Conservation (phyloP, 352 stramenopile species). For the Globisporangium paroecandrum region DNA sequence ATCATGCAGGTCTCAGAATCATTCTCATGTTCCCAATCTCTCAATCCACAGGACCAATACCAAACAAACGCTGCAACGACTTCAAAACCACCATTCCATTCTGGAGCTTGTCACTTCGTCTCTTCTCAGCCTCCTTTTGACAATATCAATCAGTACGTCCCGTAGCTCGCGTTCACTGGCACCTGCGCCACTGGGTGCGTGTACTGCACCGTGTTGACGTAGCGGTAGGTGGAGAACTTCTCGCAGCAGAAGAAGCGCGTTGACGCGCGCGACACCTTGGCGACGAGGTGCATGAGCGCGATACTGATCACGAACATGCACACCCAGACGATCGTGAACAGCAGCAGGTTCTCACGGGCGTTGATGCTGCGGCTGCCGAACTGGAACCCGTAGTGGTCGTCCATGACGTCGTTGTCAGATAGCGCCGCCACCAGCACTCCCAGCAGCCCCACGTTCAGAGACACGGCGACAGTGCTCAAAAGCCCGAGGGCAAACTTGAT, state of each 20-base stretch:
- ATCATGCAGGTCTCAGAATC: background rate
- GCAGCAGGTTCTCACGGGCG: slow-evolving; percentile 32
- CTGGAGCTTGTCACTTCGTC: background rate
- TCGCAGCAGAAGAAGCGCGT: slow-evolving; percentile 71
- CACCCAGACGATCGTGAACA: slow-evolving; percentile 36
- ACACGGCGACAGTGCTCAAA: slow-evolving; percentile 33
- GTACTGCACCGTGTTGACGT: slow-evolving; percentile 40
- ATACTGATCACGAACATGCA: slow-evolving; percentile 53
- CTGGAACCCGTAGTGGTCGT: slow-evolving; percentile 19
- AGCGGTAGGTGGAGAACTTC: slow-evolving; percentile 47
- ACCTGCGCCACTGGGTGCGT: slow-evolving; percentile 1
- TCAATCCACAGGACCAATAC: background rate
- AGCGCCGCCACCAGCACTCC: slow-evolving; percentile 19
- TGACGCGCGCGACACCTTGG: slow-evolving; percentile 35
- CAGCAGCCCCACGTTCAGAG: slow-evolving; percentile 31
- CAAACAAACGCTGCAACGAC: background rate
- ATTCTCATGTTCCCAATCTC: background rate
- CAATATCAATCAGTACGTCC: slow-evolving; percentile 8
- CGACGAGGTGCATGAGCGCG: slow-evolving; percentile 53
- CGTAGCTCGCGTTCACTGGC: slow-evolving; percentile 11
- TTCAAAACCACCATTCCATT: slow-evolving; percentile 3
- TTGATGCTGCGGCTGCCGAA: slow-evolving; percentile 16
- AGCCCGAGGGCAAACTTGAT: slow-evolving; percentile 65
- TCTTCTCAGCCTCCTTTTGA: background rate
- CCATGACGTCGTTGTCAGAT: slow-evolving; percentile 22